A percentile compares a stretch with the other conserved stretches of the same genome.
Evolutionary conservation across 345 rosid species (phyloP).

Genomic region (Theobroma cacao): DNA sequence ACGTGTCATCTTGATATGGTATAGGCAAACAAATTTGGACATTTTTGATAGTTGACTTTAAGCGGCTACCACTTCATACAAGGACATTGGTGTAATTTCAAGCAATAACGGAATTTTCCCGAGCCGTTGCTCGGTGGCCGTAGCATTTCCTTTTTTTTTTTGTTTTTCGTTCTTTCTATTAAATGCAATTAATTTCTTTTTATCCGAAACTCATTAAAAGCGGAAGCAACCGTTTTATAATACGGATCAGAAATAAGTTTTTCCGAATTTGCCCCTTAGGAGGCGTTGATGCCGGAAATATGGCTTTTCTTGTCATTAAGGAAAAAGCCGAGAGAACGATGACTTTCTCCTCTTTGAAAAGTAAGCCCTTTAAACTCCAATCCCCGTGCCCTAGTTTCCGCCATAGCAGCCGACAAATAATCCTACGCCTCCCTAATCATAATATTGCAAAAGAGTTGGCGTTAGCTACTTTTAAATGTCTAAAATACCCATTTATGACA

Average conservation of each 20-base stretch:
- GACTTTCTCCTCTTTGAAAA: neutral
- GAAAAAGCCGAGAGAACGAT: neutral
- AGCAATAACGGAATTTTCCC: neutral
- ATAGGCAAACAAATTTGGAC: constrained; percentile 6
- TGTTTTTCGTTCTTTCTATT: neutral
- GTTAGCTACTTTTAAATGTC: too few species aligned
- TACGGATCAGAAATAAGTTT: neutral
- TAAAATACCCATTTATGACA: too few species aligned
- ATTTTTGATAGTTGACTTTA: constrained; percentile 5
- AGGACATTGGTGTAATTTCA: neutral
- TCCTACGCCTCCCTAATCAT: too few species aligned
- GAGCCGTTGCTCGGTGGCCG: neutral
- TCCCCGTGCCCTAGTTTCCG: neutral
- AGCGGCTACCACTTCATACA: neutral
- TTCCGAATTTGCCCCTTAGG: constrained; percentile 13
- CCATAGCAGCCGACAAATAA: neutral
- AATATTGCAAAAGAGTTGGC: too few species aligned
- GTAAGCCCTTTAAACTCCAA: neutral
- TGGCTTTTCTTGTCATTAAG: constrained; percentile 21
- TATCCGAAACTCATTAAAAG: neutral
- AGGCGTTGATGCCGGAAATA: neutral
- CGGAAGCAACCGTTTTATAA: neutral
- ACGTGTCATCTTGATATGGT: neutral
- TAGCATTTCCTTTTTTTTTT: neutral
- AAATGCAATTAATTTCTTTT: neutral